These are phyloP conservation scores for Heliosperma pusillum DNA, from an alignment of 148 eudicot species.

Conservation along the genomic window DNA sequence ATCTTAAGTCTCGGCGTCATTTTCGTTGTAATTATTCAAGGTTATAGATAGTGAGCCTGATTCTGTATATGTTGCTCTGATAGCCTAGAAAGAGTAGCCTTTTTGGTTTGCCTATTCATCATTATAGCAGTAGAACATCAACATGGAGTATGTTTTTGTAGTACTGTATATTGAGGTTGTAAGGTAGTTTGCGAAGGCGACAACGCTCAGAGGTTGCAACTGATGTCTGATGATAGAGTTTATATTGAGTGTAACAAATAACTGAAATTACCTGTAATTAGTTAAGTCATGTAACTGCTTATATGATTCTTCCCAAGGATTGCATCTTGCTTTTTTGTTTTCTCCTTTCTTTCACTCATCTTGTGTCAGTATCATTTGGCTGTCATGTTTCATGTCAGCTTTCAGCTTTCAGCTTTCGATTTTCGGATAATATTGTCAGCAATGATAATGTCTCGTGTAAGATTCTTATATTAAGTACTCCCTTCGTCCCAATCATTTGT, in stretches of 20 bases:
- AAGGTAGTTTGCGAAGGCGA: constrained; percentile 12
- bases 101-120: constrained; percentile 28
- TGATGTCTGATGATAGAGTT: not conserved
- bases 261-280: constrained; percentile 27
- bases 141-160: not conserved
- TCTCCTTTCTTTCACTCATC: too few species aligned
- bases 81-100: constrained; percentile 18
- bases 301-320: not conserved
- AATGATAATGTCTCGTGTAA: too few species aligned
- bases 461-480: too few species aligned
- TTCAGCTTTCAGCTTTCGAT: too few species aligned
- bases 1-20: not conserved
- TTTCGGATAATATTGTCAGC: too few species aligned
- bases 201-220: constrained; percentile 1
- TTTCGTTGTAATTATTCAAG: not conserved
- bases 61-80: constrained; percentile 29
- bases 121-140: constrained; percentile 7
- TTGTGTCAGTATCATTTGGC: too few species aligned
- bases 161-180: constrained; percentile 24
- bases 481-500: too few species aligned
- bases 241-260: constrained; percentile 2
- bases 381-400: too few species aligned
- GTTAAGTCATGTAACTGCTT: not conserved
- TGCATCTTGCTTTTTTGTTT: too few species aligned
- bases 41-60: constrained; percentile 21